Evolutionary conservation across 306 rosid genomes (phyloP).

Genomic region (Morella rubra): DNA sequence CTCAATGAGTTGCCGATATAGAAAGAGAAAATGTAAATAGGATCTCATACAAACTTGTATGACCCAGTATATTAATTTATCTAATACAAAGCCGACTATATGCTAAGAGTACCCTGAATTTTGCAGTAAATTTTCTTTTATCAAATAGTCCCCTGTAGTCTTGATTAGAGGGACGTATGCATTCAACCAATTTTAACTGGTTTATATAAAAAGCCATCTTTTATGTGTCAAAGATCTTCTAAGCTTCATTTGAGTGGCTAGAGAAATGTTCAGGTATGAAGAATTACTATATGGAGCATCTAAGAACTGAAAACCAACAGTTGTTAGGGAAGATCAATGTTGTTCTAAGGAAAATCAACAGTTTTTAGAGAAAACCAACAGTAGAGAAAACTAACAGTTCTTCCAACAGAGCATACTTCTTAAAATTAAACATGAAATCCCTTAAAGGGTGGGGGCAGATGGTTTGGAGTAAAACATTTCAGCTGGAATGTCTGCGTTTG

Average conservation of each 20-base stretch:
- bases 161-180: not conserved
- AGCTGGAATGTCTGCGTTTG: too few species aligned
- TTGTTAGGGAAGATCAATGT: too few species aligned
- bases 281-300: not conserved
- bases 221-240: not conserved
- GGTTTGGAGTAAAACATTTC: too few species aligned
- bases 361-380: too few species aligned
- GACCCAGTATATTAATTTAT: not conserved
- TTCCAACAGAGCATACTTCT: too few species aligned
- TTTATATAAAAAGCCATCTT: not conserved
- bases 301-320: too few species aligned
- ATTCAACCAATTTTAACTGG: not conserved
- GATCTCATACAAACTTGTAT: not conserved
- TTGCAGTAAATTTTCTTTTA: not conserved
- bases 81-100: constrained; percentile 7
- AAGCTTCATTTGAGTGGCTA: not conserved
- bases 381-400: too few species aligned
- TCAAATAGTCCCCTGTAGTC: not conserved
- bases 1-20: constrained; percentile 4
- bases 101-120: constrained; percentile 11
- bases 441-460: too few species aligned
- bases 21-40: constrained; percentile 38
- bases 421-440: too few species aligned
- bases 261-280: not conserved
- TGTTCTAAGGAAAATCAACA: too few species aligned